Conservation (phyloP, 2,329 filamentous ascomycete species). For the Myriosclerotinia curreyana region DNA sequence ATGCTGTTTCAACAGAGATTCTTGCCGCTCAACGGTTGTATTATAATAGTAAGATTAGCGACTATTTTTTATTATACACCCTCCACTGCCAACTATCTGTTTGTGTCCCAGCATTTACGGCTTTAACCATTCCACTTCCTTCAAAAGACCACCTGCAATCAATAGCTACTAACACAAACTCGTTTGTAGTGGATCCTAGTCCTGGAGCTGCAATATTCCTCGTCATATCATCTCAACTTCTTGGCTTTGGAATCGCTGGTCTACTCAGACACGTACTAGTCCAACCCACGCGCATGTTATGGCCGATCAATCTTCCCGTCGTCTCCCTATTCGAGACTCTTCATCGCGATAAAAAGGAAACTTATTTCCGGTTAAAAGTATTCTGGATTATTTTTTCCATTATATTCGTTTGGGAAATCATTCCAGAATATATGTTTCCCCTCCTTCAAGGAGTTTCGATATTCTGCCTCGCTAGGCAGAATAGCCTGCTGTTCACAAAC, state of each 20-base stretch:
- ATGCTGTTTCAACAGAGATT: conserved; percentile 69
- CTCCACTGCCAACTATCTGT: too few species aligned
- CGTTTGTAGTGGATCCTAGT: too few species aligned
- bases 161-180: too few species aligned
- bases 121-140: too few species aligned
- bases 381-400: conserved; percentile 41
- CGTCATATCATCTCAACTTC: conserved; percentile 58
- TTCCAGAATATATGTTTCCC: conserved; percentile 21
- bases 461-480: conserved; percentile 47
- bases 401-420: conserved; percentile 17
- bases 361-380: conserved; percentile 40
- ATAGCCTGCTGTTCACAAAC: conserved; percentile 46
- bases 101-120: too few species aligned
- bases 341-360: conserved; percentile 42
- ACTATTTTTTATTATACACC: conserved; percentile 37
- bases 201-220: conserved; percentile 45
- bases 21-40: conserved; percentile 62
- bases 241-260: conserved; percentile 62
- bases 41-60: conserved; percentile 46
- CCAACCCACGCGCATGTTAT: conserved; percentile 60
- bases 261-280: conserved; percentile 57
- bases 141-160: too few species aligned
- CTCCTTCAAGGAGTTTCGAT: conserved; percentile 52
- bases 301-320: conserved; percentile 56
- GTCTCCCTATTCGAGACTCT: conserved; percentile 43